Percentiles rank a stretch among this genome's conserved stretches.
Conservation (phyloP, 2,329 filamentous ascomycete genomes). For the Mycosphaerella sp. region DNA sequence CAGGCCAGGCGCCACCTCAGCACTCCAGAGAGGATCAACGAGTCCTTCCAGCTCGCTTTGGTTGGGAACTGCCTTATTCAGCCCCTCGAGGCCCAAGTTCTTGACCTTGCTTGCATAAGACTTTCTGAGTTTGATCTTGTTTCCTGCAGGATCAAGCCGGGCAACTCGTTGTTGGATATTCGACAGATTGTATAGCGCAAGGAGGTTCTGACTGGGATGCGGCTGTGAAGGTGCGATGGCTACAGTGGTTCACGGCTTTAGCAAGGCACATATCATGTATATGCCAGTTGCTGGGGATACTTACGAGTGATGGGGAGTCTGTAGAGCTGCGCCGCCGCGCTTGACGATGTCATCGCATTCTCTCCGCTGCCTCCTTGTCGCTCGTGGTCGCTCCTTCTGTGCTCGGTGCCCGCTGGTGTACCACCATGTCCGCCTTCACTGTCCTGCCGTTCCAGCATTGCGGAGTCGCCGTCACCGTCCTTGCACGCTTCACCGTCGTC, state of each 20-base stretch:
- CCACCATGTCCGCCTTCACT: slow-evolving; percentile 13
- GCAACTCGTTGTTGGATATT: slow-evolving; percentile 53
- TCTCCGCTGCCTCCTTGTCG: slow-evolving; percentile 32
- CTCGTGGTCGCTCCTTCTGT: slow-evolving; percentile 44
- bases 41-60: slow-evolving; percentile 35
- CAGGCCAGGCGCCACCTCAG: slow-evolving; percentile 10
- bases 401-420: slow-evolving; percentile 26
- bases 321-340: slow-evolving; percentile 22
- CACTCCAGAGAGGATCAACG: slow-evolving; percentile 31
- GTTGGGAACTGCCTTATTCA: slow-evolving; percentile 42
- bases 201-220: slow-evolving; percentile 53
- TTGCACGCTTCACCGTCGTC: slow-evolving; percentile 23
- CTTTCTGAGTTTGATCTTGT: slow-evolving; percentile 58
- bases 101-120: slow-evolving; percentile 51
- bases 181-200: slow-evolving; percentile 53
- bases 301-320: slow-evolving; percentile 31
- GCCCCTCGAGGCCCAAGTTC: slow-evolving; percentile 44
- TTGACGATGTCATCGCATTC: background rate
- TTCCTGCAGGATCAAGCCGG: slow-evolving; percentile 56
- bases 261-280: slow-evolving; percentile 30
- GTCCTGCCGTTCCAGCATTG: slow-evolving; percentile 35
- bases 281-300: slow-evolving; percentile 24
- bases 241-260: slow-evolving; percentile 35
- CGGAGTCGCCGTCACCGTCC: slow-evolving; percentile 41
- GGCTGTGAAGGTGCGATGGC: slow-evolving; percentile 45